Percentiles rank a stretch among this genome's conserved stretches.
Conservation (phyloP, 495 filamentous ascomycete genomes). For the Neurospora sp. region DNA sequence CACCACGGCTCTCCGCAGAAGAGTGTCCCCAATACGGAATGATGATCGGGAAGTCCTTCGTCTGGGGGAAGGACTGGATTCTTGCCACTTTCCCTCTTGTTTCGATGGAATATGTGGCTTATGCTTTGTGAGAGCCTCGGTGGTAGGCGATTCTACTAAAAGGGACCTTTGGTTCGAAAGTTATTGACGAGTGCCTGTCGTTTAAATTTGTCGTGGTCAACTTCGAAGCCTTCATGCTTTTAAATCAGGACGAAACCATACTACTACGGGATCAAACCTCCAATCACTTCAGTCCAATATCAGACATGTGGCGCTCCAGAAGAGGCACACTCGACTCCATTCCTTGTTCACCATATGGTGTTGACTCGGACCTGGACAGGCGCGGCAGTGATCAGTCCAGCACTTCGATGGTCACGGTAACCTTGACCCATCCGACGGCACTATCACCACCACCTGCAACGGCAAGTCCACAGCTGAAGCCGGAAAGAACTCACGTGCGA, state of each 20-base stretch:
- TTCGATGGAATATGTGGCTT: neutral
- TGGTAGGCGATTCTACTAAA: neutral
- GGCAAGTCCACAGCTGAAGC: conserved; percentile 2
- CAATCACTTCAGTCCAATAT: neutral
- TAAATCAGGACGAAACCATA: neutral
- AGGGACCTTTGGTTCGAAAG: neutral
- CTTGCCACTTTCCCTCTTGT: neutral
- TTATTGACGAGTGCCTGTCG: neutral
- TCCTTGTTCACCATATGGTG: conserved; percentile 2
- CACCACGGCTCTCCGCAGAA: neutral
- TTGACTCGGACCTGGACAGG: conserved; percentile 4
- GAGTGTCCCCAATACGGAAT: neutral
- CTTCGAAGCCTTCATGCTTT: too few species aligned
- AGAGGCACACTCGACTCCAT: conserved; percentile 12
- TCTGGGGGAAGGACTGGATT: neutral
- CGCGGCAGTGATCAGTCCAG: conserved; percentile 10
- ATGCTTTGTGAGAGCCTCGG: neutral
- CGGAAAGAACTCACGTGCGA: conserved; percentile 12
- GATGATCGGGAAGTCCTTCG: neutral
- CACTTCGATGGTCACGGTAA: conserved; percentile 2
- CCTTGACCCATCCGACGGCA: conserved; percentile 3
- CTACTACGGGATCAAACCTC: neutral
- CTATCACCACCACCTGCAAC: conserved; percentile 18
- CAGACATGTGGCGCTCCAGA: conserved; percentile 10
- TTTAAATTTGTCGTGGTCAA: neutral